Evolutionary conservation across 257 asterid species (phyloP).

Genomic region (Plantago elongata): DNA sequence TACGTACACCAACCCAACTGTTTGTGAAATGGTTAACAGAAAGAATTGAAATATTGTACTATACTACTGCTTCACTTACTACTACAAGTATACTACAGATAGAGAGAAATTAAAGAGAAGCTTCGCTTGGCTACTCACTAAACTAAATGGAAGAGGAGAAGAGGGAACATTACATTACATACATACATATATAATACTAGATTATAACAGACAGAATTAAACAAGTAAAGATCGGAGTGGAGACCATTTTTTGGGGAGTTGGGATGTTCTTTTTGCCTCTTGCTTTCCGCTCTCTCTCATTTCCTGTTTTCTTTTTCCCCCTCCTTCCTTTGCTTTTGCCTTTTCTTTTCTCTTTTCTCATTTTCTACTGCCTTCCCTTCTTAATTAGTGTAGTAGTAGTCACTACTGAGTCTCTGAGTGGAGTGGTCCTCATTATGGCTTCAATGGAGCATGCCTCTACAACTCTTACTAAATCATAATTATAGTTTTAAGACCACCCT

Average conservation of each 20-base stretch:
- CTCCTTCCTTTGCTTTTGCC: conserved; percentile 1
- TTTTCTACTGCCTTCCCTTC: not conserved
- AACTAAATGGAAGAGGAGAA: conserved; percentile 14
- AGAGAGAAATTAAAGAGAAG: too few species aligned
- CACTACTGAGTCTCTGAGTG: not conserved
- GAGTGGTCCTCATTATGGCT: not conserved
- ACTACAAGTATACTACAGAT: too few species aligned
- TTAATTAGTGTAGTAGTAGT: too few species aligned
- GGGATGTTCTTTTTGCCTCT: conserved; percentile 31
- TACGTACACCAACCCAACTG: too few species aligned
- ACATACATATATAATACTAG: too few species aligned
- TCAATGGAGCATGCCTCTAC: not conserved
- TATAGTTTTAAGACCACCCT: too few species aligned
- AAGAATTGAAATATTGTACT: too few species aligned
- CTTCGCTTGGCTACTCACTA: too few species aligned
- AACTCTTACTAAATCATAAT: not conserved
- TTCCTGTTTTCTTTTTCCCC: conserved; percentile 20
- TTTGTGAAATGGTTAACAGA: too few species aligned
- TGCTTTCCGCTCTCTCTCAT: conserved; percentile 27
- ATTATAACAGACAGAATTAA: conserved; percentile 20
- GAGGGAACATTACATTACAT: conserved; percentile 13
- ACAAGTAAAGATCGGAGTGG: conserved; percentile 37
- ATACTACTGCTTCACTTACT: too few species aligned
- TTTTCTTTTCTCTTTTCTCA: not conserved
- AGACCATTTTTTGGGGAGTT: conserved; percentile 45